phyloP scores from a whole-genome alignment of 2,329 filamentous ascomycete species.

The Calonectria crousiana region DNA sequence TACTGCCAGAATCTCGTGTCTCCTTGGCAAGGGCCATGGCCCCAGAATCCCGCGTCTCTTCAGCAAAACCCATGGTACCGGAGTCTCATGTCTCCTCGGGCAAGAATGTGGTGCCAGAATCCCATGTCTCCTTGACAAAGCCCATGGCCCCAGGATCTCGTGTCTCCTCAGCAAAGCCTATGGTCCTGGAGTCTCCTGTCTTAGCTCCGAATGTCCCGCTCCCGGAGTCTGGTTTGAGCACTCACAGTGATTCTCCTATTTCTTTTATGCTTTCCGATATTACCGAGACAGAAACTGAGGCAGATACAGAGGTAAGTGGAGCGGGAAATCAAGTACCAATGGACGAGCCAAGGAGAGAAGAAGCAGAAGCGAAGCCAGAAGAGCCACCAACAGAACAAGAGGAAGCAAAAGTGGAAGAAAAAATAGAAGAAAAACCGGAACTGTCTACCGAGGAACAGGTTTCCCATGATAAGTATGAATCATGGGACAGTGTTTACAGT shows the following conservation, averaged over 20 bases:
- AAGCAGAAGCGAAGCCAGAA: neutral
- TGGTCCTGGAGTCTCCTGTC: neutral
- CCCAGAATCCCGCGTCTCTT: too few species aligned
- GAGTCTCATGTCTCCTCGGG: too few species aligned
- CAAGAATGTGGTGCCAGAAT: neutral
- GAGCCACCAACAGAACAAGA: neutral
- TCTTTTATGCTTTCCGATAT: neutral
- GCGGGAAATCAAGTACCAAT: neutral
- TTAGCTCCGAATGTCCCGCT: neutral
- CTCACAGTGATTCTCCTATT: neutral
- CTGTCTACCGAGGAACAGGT: too few species aligned
- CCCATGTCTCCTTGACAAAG: neutral
- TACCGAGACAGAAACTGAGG: neutral
- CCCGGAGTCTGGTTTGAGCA: too few species aligned
- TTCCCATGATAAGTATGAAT: neutral
- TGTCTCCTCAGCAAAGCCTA: neutral
- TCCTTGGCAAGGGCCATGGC: too few species aligned
- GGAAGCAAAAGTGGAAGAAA: neutral
- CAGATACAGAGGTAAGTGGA: neutral
- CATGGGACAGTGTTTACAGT: slow-evolving; percentile 23
- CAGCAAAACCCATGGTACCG: too few species aligned
- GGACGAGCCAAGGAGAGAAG: neutral
- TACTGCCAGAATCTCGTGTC: neutral
- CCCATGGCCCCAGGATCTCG: neutral
- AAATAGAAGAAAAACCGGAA: neutral